A percentile compares a stretch with the other conserved stretches of the same genome.
phyloP scores from a whole-genome alignment of 2,329 filamentous ascomycete species.

The Thelonectria rubi region DNA sequence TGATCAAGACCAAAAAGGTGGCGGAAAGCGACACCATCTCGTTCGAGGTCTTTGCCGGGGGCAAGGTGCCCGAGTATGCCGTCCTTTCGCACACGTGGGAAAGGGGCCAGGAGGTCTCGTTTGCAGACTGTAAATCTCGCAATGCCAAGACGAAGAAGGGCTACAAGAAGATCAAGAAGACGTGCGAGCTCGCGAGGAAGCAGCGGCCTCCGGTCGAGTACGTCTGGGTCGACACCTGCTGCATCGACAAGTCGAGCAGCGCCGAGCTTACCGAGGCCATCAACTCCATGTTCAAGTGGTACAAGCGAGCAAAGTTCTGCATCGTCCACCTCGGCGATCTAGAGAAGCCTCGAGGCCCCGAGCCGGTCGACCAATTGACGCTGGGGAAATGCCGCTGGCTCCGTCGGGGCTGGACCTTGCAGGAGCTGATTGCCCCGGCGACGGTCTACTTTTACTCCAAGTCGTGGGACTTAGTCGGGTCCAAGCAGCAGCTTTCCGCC shows the following conservation, averaged over 20 bases:
- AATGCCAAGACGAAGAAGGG: slow-evolving; percentile 3
- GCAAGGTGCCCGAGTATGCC: slow-evolving; percentile 1
- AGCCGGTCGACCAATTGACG: neutral
- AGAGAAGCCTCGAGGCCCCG: slow-evolving; percentile 12
- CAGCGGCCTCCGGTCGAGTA: slow-evolving; percentile 12
- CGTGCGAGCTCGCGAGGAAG: slow-evolving; percentile 7
- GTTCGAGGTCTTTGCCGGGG: slow-evolving; percentile 3
- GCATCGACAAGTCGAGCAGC: slow-evolving; percentile 24
- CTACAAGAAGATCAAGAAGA: slow-evolving; percentile 8
- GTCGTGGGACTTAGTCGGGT: neutral
- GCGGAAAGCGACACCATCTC: neutral
- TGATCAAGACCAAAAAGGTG: slow-evolving; percentile 7
- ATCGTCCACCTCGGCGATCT: slow-evolving; percentile 34
- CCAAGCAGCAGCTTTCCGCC: slow-evolving; percentile 5
- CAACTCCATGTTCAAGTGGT: slow-evolving; percentile 38
- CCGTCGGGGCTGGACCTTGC: slow-evolving; percentile 3
- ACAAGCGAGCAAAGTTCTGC: slow-evolving; percentile 36
- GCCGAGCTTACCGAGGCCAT: slow-evolving; percentile 42
- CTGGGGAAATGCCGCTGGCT: slow-evolving; percentile 9
- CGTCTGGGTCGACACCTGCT: slow-evolving; percentile 15
- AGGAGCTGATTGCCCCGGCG: slow-evolving; percentile 5
- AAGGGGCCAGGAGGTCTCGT: slow-evolving; percentile 1
- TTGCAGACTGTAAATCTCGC: slow-evolving; percentile 5
- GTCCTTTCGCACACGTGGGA: slow-evolving; percentile 12
- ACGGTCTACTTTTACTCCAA: neutral